Base-by-base conservation (phyloP, 176 grass and related monocot genomes). In the Carex pumila region DNA sequence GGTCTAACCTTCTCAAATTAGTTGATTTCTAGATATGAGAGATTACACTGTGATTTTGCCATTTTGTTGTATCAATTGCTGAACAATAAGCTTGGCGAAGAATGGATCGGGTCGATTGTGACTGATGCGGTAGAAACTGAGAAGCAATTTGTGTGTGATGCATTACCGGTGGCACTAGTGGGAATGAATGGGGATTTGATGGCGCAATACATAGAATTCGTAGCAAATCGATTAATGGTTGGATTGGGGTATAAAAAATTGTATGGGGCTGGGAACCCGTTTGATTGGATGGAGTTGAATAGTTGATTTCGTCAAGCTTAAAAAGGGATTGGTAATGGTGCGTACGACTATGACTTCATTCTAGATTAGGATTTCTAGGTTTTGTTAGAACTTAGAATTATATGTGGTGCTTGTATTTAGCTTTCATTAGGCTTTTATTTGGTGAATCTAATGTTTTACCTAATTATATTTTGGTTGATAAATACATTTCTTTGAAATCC, bases 301-400 rank as follows among this genome's bases (percentile, higher is more conserved):
- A 85, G 62, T 43, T 88, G 54, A 88, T 88, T 15, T 85, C 87
- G 87, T 85, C 87, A 7, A 88, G 74, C 37, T 49, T 88, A 25
- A 12, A 31, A 79, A 34, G 62, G 73, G 10, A 78, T 75, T 59
- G 75, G 75, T 73, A 78, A 65, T 49, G 76, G 75, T 73, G 85
- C 54, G 18, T 34, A 63, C 29, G 81, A 81, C 17, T 60, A 85
- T 72, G 87, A 65, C 10, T 88, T 88, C 57, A 79, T 65, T 22
- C 19, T 88, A 60, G 87, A 88, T 53, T 75, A 85, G 13, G 75
- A 88, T 71, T 88, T 88, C 22, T 87, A 47, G 71, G 25, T 12
- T 22, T 73, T 49, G 8, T 22, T 22, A 22, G n/a, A 4, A 13
- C 6, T 11, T 25, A 12, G n/a, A 72, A 50, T 12, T 73, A 52